Evolutionary conservation across 1,284 basidiomycete genomes (phyloP).

Genomic region (Anthracocystis walkeri): DNA sequence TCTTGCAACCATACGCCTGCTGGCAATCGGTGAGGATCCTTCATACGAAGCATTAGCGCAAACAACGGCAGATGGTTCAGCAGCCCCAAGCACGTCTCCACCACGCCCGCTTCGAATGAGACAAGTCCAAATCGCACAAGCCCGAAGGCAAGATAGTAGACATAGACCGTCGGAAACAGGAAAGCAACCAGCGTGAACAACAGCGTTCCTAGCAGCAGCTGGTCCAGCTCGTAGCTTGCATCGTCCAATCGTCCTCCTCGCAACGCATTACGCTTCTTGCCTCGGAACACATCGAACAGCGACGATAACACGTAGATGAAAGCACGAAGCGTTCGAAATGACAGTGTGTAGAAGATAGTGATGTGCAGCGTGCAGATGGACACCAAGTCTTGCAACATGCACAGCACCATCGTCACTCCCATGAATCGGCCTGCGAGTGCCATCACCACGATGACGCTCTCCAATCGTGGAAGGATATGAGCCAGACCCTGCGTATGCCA

Average conservation of each 20-base stretch:
- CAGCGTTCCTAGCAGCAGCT: slow-evolving; percentile 91
- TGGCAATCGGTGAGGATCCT: slow-evolving; percentile 85
- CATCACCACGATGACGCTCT: slow-evolving; percentile 71
- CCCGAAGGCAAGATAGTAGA: slow-evolving; percentile 86
- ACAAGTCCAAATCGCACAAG: slow-evolving; percentile 73
- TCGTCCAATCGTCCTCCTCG: slow-evolving; percentile 84
- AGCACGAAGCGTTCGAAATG: slow-evolving; percentile 77
- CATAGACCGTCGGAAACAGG: slow-evolving; percentile 87
- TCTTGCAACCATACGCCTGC: slow-evolving; percentile 36
- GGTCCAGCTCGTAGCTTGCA: slow-evolving; percentile 91
- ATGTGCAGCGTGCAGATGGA: slow-evolving; percentile 80
- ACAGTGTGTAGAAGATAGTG: slow-evolving; percentile 78
- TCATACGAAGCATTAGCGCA: slow-evolving; percentile 83
- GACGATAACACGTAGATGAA: slow-evolving; percentile 77
- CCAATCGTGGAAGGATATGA: slow-evolving; percentile 18
- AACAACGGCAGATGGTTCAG: slow-evolving; percentile 94
- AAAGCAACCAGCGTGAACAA: slow-evolving; percentile 92
- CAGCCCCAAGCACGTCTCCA: slow-evolving; percentile 71
- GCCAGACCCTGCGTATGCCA: slow-evolving; percentile 30
- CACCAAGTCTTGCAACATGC: slow-evolving; percentile 78
- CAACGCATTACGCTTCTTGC: slow-evolving; percentile 73
- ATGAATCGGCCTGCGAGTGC: slow-evolving; percentile 74
- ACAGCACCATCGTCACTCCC: slow-evolving; percentile 79
- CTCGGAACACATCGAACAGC: slow-evolving; percentile 93
- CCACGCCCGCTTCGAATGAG: slow-evolving; percentile 25